Percentiles rank a stretch among this genome's conserved stretches.
These are phyloP conservation scores for Pseudoneurospora amorphoporcata DNA, from an alignment of 495 filamentous ascomycete species.

Conservation along the genomic window DNA sequence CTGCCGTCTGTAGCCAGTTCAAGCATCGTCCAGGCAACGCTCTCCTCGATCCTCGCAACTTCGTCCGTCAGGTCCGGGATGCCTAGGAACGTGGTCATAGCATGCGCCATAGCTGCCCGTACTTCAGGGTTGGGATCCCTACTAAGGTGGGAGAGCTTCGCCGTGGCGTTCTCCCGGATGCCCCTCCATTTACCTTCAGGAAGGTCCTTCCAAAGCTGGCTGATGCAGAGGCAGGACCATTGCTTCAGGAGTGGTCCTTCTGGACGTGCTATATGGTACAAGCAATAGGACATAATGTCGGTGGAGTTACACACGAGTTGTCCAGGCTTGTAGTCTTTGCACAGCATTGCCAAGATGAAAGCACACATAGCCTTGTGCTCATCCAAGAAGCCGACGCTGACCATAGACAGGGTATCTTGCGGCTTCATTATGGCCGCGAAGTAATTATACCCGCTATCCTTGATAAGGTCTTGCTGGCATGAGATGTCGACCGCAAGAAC, in stretches of 20 bases:
- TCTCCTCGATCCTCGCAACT: constrained; percentile 81
- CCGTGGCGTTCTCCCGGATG: constrained; percentile 69
- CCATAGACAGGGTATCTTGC: constrained; percentile 67
- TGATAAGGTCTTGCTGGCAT: constrained; percentile 84
- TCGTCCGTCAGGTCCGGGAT: constrained; percentile 89
- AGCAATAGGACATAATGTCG: constrained; percentile 74
- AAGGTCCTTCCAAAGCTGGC: constrained; percentile 86
- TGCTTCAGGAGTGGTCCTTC: constrained; percentile 85
- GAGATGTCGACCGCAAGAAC: constrained; percentile 91
- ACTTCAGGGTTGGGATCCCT: constrained; percentile 94
- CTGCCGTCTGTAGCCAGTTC: constrained; percentile 86
- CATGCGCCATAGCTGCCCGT: constrained; percentile 82
- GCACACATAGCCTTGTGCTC: constrained; percentile 99
- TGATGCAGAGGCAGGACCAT: constrained; percentile 94
- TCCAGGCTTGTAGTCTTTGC: constrained; percentile 82
- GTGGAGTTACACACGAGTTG: constrained; percentile 79
- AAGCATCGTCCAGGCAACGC: constrained; percentile 71
- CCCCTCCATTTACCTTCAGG: constrained; percentile 91
- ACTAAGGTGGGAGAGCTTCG: constrained; percentile 66
- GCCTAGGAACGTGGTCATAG: constrained; percentile 84
- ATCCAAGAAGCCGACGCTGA: constrained; percentile 70
- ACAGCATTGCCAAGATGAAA: constrained; percentile 94
- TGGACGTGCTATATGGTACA: constrained; percentile 68
- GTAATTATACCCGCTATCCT: constrained; percentile 94
- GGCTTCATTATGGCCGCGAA: constrained; percentile 87